phyloP scores from a whole-genome alignment of 129 eudicot genomes.

The Chrysanthemum seticuspe region DNA sequence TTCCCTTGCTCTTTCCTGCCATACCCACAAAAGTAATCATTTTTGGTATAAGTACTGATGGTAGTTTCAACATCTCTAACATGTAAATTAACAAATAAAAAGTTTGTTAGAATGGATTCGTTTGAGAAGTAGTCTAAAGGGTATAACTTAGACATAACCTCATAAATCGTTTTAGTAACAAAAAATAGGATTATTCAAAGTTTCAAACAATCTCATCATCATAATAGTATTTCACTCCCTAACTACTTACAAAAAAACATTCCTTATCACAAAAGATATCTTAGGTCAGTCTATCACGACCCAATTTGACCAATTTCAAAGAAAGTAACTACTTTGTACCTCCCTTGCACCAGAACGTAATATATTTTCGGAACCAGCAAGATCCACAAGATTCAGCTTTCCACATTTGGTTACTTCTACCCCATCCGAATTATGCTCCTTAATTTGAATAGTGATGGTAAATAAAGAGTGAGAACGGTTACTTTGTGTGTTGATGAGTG shows the following conservation, averaged over 20 bases:
- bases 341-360: constrained; percentile 69
- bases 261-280: too few relatives aligned
- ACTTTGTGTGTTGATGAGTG: constrained; percentile 52
- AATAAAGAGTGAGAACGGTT: constrained; percentile 63
- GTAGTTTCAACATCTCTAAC: too few relatives aligned
- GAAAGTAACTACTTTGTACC: constrained; percentile 34
- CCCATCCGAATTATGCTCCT: constrained; percentile 54
- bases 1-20: constrained; percentile 69
- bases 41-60: neutral
- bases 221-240: too few relatives aligned
- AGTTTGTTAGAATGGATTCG: too few relatives aligned
- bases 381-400: constrained; percentile 64
- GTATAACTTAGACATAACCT: too few relatives aligned
- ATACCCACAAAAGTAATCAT: constrained; percentile 19
- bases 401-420: constrained; percentile 65
- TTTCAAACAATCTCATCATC: too few relatives aligned
- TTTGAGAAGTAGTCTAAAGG: too few relatives aligned
- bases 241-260: too few relatives aligned
- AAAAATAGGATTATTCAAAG: too few relatives aligned
- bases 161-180: too few relatives aligned
- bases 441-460: constrained; percentile 57
- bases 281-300: too few relatives aligned
- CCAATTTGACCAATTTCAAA: neutral
- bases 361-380: constrained; percentile 71
- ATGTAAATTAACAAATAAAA: too few relatives aligned